These are phyloP conservation scores for Poa annua DNA, from an alignment of 176 grass and related monocot species.

Conservation along the genomic window DNA sequence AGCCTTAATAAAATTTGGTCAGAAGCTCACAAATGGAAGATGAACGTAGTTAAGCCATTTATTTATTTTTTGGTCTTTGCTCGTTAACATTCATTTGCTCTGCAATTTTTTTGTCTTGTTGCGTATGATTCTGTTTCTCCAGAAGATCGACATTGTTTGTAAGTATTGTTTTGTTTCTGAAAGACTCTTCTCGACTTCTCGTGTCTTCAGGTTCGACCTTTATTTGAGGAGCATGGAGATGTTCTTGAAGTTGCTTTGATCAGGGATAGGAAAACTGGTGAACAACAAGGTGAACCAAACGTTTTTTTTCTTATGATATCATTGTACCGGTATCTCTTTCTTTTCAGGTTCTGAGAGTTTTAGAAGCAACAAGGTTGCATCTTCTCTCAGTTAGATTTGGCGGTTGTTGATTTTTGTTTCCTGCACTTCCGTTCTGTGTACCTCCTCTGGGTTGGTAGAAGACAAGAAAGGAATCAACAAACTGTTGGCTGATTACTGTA, in stretches of 20 bases:
- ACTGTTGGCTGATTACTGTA: constrained; percentile 46
- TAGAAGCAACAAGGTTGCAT: constrained; percentile 69
- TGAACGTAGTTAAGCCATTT: neutral
- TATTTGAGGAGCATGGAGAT: constrained; percentile 96
- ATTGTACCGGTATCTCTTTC: constrained; percentile 50
- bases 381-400: constrained; percentile 80
- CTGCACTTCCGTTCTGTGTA: constrained; percentile 60
- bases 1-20: constrained; percentile 30
- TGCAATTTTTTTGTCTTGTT: constrained; percentile 18
- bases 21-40: constrained; percentile 8
- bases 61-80: constrained; percentile 3
- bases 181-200: constrained; percentile 24
- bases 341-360: constrained; percentile 91
- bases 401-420: constrained; percentile 60
- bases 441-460: constrained; percentile 59
- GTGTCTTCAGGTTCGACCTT: constrained; percentile 68
- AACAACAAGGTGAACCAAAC: constrained; percentile 84
- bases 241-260: constrained; percentile 99
- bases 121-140: neutral
- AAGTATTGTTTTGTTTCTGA: constrained; percentile 24
- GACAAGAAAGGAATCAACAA: constrained; percentile 61
- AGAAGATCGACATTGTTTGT: constrained; percentile 18
- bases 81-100: neutral
- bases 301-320: constrained; percentile 55
- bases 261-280: constrained; percentile 92